These are phyloP conservation scores for Orbilia javanica DNA, from an alignment of 2,329 filamentous ascomycete species.

Conservation along the genomic window DNA sequence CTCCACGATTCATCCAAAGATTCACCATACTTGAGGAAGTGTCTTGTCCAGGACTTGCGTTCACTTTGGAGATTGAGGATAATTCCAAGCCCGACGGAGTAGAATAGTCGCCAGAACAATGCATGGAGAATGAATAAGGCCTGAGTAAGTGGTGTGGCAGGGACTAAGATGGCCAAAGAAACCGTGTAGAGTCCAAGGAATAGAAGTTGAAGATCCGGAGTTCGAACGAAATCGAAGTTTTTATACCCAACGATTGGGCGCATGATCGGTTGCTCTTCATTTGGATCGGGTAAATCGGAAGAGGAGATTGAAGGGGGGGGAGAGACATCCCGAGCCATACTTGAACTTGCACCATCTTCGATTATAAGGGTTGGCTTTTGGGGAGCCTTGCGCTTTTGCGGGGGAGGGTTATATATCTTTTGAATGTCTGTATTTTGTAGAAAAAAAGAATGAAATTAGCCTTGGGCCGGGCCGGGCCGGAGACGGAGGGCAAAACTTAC, in stretches of 20 bases:
- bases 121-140: conserved; percentile 85
- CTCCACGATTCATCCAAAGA: conserved; percentile 91
- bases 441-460: no score
- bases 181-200: conserved; percentile 74
- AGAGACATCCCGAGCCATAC: conserved; percentile 40
- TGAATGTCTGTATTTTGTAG: conserved; percentile 78
- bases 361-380: conserved; percentile 59
- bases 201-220: conserved; percentile 64
- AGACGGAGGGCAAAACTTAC: conserved; percentile 17
- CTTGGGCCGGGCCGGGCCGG: neutral
- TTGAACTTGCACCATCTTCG: conserved; percentile 64
- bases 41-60: conserved; percentile 93
- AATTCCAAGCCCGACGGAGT: conserved; percentile 85
- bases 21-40: conserved; percentile 97
- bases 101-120: conserved; percentile 88
- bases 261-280: conserved; percentile 64
- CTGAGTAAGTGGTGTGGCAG: conserved; percentile 80
- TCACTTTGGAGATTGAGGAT: conserved; percentile 88
- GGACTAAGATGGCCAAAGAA: conserved; percentile 79
- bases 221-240: conserved; percentile 76
- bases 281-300: conserved; percentile 20
- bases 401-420: conserved; percentile 93
- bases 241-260: conserved; percentile 83
- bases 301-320: conserved; percentile 63
- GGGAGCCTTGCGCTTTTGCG: conserved; percentile 73